Evolutionary conservation across 768 basidiomycete genomes (phyloP), one percentile per base, ranked within the genome.

Genomic region (Sarcodon aspratus): DNA sequence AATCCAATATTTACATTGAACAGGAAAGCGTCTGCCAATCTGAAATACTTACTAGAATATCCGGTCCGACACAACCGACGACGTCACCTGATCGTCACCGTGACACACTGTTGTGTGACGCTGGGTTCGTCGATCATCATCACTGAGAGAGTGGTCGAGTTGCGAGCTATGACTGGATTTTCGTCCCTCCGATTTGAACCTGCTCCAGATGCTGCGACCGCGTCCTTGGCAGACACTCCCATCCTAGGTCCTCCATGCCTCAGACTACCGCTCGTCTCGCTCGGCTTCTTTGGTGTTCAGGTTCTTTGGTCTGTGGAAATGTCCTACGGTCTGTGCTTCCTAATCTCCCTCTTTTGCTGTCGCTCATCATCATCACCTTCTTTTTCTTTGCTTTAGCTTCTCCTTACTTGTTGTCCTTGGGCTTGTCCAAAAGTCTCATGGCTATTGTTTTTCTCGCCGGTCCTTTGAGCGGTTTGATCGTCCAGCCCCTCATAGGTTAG

Each of bases 231-330:
- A 27, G 40, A 13, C 40, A 42, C 13, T 11, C 13, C 40, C 15
- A 77, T 91, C 27, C 54, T 73, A 6, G 87, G 88, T 0, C 89
- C 90, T 1, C 54, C 58, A 52, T 88, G 81, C 80, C 60, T 74
- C 0, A 79, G 76, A 44, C 63, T 86, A 27, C 84, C 86, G 1
- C 70, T 74, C 3, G 63, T 95, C 36, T 94, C 91, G 0, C 58
- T 92, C 7, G 85, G 88, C 0, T 66, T 94, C 46, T 64, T 91
- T 3, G 93, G 93, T 6, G 80, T 94, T 0, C 87, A 90, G 61
- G 79, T 91, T 52, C 78, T 95, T 44, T 96, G 94, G 94, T 85
- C 85, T 1, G 83, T 95, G 10, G 93, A 96, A 59, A 93, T 96
- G 89, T 84, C 88, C 0, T 93, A 95, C 53, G 90, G 87, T 66